phyloP scores from a whole-genome alignment of 768 basidiomycete species.

The Termitomyces sp. region DNA sequence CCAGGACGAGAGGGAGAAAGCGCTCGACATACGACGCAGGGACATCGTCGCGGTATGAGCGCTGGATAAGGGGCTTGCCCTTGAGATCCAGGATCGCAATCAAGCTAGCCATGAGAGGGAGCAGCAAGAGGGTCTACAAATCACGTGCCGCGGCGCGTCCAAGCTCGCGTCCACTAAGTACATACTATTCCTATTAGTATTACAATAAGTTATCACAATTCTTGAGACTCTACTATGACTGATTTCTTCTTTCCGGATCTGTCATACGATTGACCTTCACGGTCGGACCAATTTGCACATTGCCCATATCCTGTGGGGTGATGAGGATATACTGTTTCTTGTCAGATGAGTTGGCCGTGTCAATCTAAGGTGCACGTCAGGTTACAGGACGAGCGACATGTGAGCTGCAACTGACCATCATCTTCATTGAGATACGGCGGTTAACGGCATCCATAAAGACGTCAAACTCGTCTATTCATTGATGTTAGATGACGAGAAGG shows the following conservation, averaged over 20 bases:
- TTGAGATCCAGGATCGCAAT: constrained; percentile 98
- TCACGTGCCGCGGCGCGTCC: not conserved
- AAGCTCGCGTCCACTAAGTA: not conserved
- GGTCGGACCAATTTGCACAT: constrained; percentile 56
- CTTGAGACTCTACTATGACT: not conserved
- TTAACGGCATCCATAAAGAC: constrained; percentile 97
- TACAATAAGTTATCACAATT: not conserved
- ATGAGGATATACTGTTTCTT: constrained; percentile 94
- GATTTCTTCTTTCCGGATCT: constrained; percentile 56
- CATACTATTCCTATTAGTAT: not conserved
- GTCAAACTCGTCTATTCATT: constrained; percentile 81
- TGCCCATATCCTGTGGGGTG: constrained; percentile 91
- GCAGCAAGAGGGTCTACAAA: not conserved
- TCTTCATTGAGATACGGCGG: constrained; percentile 88
- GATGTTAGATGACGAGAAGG: not conserved
- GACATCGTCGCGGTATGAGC: constrained; percentile 96
- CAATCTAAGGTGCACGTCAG: constrained; percentile 49
- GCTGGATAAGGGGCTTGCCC: constrained; percentile 95
- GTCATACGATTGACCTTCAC: constrained; percentile 76
- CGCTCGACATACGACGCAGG: constrained; percentile 84
- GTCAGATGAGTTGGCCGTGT: constrained; percentile 81
- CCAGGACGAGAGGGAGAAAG: constrained; percentile 88
- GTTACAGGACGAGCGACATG: not conserved
- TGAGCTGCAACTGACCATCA: constrained; percentile 62
- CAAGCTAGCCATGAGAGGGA: constrained; percentile 42